A percentile compares a stretch with the other conserved stretches of the same genome.
These are phyloP conservation scores for Boletus reticulatus DNA, from an alignment of 768 basidiomycete genomes.

Conservation along the genomic window DNA sequence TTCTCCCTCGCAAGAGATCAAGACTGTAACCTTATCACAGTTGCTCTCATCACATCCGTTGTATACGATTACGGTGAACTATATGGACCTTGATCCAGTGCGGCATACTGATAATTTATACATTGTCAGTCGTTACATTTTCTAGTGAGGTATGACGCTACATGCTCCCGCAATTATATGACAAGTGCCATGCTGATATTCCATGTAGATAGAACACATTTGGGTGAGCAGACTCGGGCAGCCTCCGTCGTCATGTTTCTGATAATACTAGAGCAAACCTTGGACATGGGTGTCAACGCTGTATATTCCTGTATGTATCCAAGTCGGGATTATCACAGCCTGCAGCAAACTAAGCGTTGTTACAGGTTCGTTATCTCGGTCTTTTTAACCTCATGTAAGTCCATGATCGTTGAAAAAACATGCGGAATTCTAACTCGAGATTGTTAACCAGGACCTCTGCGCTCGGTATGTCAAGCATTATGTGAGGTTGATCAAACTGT, in stretches of 20 bases:
- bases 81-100: neutral
- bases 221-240: slow-evolving; percentile 2
- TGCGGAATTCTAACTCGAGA: neutral
- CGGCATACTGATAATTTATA: neutral
- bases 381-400: slow-evolving; percentile 1
- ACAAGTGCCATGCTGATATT: neutral
- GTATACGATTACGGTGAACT: neutral
- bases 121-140: neutral
- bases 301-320: slow-evolving; percentile 6
- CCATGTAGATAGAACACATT: slow-evolving; percentile 4
- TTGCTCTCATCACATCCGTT: neutral
- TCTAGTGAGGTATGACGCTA: neutral
- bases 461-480: slow-evolving; percentile 1
- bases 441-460: neutral
- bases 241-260: neutral
- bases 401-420: neutral
- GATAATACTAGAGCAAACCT: neutral
- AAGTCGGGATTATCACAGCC: neutral
- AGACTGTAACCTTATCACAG: too few relatives aligned
- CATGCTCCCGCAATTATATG: neutral
- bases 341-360: neutral
- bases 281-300: slow-evolving; percentile 11
- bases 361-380: slow-evolving; percentile 11
- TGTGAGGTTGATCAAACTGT: neutral
- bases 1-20: too few relatives aligned